Conservation (phyloP, 2,329 filamentous ascomycete species). For the Apiospora sp. region DNA sequence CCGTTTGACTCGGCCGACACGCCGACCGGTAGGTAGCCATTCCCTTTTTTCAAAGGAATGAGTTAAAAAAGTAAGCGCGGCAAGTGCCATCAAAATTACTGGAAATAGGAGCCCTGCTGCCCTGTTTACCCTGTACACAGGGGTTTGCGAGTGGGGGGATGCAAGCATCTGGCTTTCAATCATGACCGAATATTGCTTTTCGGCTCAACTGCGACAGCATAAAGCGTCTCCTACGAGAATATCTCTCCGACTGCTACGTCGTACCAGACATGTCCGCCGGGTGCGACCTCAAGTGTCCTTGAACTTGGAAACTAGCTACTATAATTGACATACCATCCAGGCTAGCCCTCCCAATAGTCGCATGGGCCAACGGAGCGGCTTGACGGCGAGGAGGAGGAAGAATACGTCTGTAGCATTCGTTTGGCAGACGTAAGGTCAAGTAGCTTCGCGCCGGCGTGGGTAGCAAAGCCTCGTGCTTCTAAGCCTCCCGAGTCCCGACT, state of each 20-base stretch:
- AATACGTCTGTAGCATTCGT: background rate
- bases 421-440: background rate
- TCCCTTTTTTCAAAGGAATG: background rate
- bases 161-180: background rate
- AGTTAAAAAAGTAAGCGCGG: conserved; percentile 12
- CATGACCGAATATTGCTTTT: background rate
- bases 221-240: background rate
- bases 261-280: background rate
- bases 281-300: background rate
- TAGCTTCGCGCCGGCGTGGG: conserved; percentile 1
- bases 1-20: background rate
- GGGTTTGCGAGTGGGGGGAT: background rate
- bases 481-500: background rate
- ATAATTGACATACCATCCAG: background rate
- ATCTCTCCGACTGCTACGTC: conserved; percentile 11
- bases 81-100: background rate
- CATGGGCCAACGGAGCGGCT: background rate
- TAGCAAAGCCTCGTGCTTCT: conserved; percentile 8
- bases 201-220: background rate
- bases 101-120: background rate
- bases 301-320: background rate
- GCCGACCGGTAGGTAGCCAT: background rate
- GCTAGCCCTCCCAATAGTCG: conserved; percentile 13
- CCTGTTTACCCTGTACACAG: background rate
- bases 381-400: background rate